A percentile compares a stretch with the other conserved stretches of the same genome.
Conservation (phyloP, 768 basidiomycete genomes). For the Candolleomyces aberdarensis region DNA sequence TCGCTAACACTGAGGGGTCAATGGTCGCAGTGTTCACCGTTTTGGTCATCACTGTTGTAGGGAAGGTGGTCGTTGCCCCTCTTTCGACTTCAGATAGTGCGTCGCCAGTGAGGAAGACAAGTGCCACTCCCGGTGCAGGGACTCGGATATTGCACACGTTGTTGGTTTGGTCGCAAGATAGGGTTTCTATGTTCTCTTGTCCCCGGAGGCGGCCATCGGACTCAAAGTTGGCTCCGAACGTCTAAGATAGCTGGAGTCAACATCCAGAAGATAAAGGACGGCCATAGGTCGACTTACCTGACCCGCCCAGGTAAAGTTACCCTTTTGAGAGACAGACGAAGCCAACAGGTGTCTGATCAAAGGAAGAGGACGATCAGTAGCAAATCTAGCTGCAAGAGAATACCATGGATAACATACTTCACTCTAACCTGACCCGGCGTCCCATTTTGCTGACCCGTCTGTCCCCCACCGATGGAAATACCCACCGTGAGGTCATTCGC, state of each 20-base stretch:
- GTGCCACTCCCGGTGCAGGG: conserved; percentile 62
- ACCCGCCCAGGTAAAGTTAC: conserved; percentile 60
- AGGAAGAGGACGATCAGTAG: background rate
- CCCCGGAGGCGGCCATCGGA: conserved; percentile 67
- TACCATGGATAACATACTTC: conserved; percentile 38
- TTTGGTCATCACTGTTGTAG: conserved; percentile 56
- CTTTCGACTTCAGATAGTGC: conserved; percentile 32
- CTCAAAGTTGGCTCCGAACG: conserved; percentile 54
- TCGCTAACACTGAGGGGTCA: conserved; percentile 53
- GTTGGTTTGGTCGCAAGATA: conserved; percentile 50
- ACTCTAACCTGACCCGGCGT: conserved; percentile 50
- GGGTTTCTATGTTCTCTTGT: conserved; percentile 43
- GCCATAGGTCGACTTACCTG: conserved; percentile 34
- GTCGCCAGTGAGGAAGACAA: conserved; percentile 60
- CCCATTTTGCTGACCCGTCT: conserved; percentile 31
- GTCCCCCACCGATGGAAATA: conserved; percentile 45
- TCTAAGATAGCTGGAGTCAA: conserved; percentile 28
- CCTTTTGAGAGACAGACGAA: conserved; percentile 47
- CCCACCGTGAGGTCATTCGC: conserved; percentile 43
- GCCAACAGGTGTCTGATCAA: conserved; percentile 49
- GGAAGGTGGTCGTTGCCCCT: conserved; percentile 39
- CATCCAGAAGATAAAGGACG: background rate
- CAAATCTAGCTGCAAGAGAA: background rate
- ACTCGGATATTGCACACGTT: conserved; percentile 59
- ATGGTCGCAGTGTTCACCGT: conserved; percentile 53